Base-by-base conservation (phyloP, 768 basidiomycete species). In the Pleurotus ostreatus region DNA sequence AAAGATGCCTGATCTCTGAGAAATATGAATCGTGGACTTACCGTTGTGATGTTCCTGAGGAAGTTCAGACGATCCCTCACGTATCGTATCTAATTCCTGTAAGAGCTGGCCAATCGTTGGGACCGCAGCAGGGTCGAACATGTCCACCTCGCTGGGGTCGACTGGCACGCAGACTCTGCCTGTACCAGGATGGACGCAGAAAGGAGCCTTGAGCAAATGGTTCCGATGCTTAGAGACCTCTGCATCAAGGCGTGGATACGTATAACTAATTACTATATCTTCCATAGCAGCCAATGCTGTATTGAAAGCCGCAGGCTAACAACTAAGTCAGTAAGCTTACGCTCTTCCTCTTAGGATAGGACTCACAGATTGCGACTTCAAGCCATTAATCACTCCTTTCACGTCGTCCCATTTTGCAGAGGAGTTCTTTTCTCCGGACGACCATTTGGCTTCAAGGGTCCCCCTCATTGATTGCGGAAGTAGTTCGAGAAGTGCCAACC, bases 221-320 rank as follows among this genome's bases (percentile, higher is more conserved):
- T 99, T 98, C 49, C 94, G 82, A 66, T 95, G 92, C 66, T 98
- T 96, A 2, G 94, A 95, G 25, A 99, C 97, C 70, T 99, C 97
- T 12, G 91, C 90, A 69, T 99, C 97, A 54, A 99, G 81, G 11
- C 97, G 85, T 1, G 96, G 96, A 70, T 98, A 99, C 0, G 91
- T 96, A 70, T 97, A 98, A 62, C 93, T 89, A 11, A 99, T 75
- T 46, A 97, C 77, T 57, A 98, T 83, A 59, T 98, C 96, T 67
- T 96, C 88, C 73, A 94, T 74, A 3, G 85, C 84, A 1, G 71
- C 70, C 53, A 61, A 71, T 41, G 82, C 60, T 25, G 57, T 62
- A 23, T 60, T 22, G 20, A 44, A 44, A 22, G 41, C 41, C 13
- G 41, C 41, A n/a, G n/a, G 20, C 41, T 44, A 44, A 44, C 41